Evolutionary conservation across 2,329 filamentous ascomycete genomes (phyloP), one percentile per base, ranked within the genome.

Genomic region (Drechslera avenae): DNA sequence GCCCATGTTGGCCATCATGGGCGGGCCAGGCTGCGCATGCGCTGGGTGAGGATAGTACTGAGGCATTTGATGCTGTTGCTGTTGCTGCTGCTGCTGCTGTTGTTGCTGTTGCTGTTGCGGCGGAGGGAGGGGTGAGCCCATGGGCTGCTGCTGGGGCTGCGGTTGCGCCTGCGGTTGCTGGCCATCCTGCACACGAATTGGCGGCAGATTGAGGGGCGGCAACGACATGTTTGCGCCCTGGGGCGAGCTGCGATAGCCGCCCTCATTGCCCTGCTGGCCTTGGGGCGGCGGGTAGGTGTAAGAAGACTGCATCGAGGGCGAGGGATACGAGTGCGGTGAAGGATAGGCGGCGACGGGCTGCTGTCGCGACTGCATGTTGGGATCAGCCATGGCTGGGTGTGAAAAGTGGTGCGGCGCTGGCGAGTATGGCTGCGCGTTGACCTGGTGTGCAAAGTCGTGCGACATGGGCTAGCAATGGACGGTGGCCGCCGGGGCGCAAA

Each of bases 51-150:
- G 77, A 60, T 85, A 85, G 68, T 84, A 82, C 58, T 70, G 71
- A 54, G 61, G 66, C 75, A 83, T 81, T 40, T 77, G 77, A 46
- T 77, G 75, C 69, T 79, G 73, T 57, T 72, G 72, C 61, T 58
- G 72, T 50, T 52, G 68, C 40, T 63, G 62, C 39, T 59, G 66
- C 19, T 60, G 66, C 45, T 64, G 67, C 49, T 23, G n/a, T n/a
- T n/a, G n/a, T n/a, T 59, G 66, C 19, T 60, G 66, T 45, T 64
- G 67, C 49, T 23, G 75, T 69, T 79, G 80, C 13, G 81, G 76
- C 46, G 81, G 80, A 35, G 80, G 80, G 56, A 83, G 72, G 12
- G 81, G 78, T 28, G 82, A 82, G 54, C 77, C 78, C 71, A 83
- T 82, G 54, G 75, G 73, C 57, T 72, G 72, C 61, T 58, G 72